Evolutionary conservation across 352 stramenopile genomes (phyloP).

Genomic region (Phytophthora syringae): DNA sequence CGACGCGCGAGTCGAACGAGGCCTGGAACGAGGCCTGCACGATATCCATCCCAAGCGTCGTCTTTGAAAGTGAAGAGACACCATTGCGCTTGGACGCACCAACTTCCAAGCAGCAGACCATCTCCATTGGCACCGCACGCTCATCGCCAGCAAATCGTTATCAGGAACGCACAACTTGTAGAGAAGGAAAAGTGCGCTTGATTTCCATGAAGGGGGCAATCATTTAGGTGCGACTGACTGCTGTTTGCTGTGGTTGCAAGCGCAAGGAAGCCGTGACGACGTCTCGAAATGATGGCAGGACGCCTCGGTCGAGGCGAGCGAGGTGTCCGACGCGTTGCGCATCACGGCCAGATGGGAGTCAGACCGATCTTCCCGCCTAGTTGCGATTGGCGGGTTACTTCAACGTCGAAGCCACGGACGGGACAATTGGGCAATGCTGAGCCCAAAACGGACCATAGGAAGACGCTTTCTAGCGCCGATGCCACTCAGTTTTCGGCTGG

Average conservation of each 20-base stretch:
- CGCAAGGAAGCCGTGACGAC: neutral
- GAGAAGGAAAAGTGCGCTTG: neutral
- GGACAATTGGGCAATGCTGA: neutral
- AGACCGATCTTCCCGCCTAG: neutral
- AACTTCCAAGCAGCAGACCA: neutral
- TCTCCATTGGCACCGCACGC: neutral
- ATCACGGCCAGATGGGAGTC: conserved; percentile 23
- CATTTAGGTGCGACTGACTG: conserved; percentile 10
- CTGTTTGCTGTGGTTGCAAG: neutral
- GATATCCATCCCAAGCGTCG: conserved; percentile 53
- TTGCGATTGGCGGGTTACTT: conserved; percentile 27
- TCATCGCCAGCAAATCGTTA: conserved; percentile 4
- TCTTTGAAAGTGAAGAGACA: neutral
- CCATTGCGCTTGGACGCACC: no score
- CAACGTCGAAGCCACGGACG: neutral
- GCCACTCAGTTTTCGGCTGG: no score
- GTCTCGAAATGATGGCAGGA: conserved; percentile 13
- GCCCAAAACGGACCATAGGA: no score
- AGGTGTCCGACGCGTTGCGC: conserved; percentile 22
- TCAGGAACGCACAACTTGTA: no score
- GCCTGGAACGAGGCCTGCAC: conserved; percentile 70
- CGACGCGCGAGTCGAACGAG: conserved; percentile 66
- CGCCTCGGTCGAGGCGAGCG: no score
- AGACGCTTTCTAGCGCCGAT: no score
- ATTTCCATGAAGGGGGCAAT: neutral